phyloP scores from a whole-genome alignment of 176 grass and related monocot genomes.

The Musa troglodytarum region DNA sequence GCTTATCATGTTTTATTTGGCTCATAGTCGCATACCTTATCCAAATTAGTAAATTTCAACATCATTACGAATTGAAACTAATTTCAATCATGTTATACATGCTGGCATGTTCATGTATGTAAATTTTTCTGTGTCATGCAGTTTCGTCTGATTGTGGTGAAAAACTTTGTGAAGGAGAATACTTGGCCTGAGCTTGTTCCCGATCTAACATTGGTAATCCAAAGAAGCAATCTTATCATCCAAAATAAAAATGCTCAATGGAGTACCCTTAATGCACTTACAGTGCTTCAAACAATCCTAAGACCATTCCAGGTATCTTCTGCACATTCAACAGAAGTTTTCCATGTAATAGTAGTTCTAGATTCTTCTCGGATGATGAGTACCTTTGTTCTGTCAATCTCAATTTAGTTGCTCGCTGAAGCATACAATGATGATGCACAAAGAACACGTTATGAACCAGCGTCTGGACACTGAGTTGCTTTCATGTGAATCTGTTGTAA shows the following conservation, averaged over 20 bases:
- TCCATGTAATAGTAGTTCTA: not conserved
- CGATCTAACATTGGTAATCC: slow-evolving; percentile 56
- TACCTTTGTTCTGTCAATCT: too few relatives aligned
- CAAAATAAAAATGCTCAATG: slow-evolving; percentile 47
- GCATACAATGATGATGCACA: too few relatives aligned
- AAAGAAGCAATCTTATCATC: slow-evolving; percentile 54
- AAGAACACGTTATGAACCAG: too few relatives aligned
- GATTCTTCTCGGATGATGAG: too few relatives aligned
- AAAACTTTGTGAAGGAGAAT: slow-evolving; percentile 75
- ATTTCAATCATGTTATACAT: not conserved
- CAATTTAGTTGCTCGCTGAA: too few relatives aligned
- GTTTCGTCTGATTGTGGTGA: slow-evolving; percentile 47
- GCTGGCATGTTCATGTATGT: not conserved
- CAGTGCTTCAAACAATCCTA: slow-evolving; percentile 50
- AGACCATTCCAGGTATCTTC: slow-evolving; percentile 66
- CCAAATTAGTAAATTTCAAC: too few relatives aligned
- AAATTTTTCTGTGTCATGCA: slow-evolving; percentile 28
- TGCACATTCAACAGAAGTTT: not conserved
- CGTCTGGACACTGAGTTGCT: too few relatives aligned
- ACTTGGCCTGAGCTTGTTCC: slow-evolving; percentile 78
- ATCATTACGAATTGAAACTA: not conserved
- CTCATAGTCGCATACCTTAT: too few relatives aligned
- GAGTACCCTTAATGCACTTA: slow-evolving; percentile 77
- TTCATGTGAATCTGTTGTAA: too few relatives aligned
- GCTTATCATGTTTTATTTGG: too few relatives aligned